These are phyloP conservation scores for Akebia trifoliata DNA, from an alignment of 164 flowering plant genomes.

Conservation along the genomic window DNA sequence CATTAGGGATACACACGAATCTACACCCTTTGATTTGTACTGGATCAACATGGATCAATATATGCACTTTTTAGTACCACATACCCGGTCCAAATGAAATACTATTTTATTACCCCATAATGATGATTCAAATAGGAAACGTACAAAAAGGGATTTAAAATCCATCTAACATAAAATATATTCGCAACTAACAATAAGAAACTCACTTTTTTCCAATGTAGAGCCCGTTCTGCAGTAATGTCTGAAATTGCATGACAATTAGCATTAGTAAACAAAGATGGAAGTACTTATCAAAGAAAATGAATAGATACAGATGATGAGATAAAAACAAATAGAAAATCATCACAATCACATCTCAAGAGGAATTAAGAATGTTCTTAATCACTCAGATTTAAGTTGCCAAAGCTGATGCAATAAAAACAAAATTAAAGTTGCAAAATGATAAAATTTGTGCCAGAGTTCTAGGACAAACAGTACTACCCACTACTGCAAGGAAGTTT, in stretches of 20 bases:
- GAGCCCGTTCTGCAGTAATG: conserved; percentile 93
- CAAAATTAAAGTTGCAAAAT: neutral
- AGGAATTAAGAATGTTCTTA: neutral
- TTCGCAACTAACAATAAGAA: conserved; percentile 5
- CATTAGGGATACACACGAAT: too few species aligned
- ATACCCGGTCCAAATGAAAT: too few species aligned
- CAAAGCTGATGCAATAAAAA: conserved; percentile 9
- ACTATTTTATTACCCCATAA: too few species aligned
- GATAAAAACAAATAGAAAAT: conserved; percentile 4
- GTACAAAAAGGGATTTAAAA: neutral
- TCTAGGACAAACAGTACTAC: conserved; percentile 46
- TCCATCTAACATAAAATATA: neutral
- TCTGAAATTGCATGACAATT: conserved; percentile 38
- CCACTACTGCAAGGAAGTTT: conserved; percentile 71
- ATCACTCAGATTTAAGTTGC: neutral
- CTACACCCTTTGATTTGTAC: too few species aligned
- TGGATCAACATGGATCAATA: too few species aligned
- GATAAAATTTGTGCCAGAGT: conserved; percentile 10
- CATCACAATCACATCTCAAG: neutral
- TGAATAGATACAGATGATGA: neutral
- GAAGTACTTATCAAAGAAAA: neutral
- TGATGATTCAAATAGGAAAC: too few species aligned
- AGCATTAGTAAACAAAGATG: conserved; percentile 5
- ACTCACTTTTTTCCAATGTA: conserved; percentile 57
- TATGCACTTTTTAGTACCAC: too few species aligned